Conservation (phyloP, 2,329 filamentous ascomycete species). For the Trichoderma sp. region DNA sequence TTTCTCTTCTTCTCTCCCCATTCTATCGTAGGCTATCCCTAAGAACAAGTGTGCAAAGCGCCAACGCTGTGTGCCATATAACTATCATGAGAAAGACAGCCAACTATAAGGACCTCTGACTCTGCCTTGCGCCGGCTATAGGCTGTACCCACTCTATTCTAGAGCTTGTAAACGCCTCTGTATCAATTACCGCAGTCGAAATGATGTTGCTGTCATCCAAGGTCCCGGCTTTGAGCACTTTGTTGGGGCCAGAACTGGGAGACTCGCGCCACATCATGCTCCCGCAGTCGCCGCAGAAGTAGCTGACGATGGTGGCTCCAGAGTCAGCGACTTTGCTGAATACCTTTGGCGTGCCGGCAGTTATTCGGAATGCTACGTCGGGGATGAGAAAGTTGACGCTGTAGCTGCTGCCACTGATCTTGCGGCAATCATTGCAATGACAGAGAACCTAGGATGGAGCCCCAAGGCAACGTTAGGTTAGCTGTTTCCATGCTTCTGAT, state of each 20-base stretch:
- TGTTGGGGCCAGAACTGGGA: not conserved
- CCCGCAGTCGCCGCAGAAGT: not conserved
- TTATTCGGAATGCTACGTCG: not conserved
- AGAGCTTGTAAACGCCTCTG: not conserved
- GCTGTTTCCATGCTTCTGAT: not conserved
- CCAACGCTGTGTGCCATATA: not conserved
- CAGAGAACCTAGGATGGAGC: not conserved
- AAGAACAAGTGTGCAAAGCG: not conserved
- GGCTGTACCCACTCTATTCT: conserved; percentile 1
- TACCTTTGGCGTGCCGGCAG: not conserved
- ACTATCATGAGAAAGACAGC: not conserved
- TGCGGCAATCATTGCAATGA: conserved; percentile 7
- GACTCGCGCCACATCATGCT: not conserved
- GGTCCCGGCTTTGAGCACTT: not conserved
- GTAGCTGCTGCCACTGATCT: conserved; percentile 10
- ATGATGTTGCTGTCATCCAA: conserved; percentile 2
- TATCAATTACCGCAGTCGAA: not conserved
- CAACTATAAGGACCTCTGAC: not conserved
- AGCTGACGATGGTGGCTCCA: not conserved
- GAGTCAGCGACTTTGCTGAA: conserved; percentile 6
- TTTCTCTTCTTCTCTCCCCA: too few relatives aligned
- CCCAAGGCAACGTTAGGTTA: not conserved
- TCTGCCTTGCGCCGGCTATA: not conserved
- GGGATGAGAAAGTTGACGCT: conserved; percentile 3
- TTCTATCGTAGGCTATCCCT: too few relatives aligned